Evolutionary conservation across 192 early-diverging fungal genomes (phyloP), one percentile per base, ranked within the genome.

Genomic region (Mortierella claussenii): DNA sequence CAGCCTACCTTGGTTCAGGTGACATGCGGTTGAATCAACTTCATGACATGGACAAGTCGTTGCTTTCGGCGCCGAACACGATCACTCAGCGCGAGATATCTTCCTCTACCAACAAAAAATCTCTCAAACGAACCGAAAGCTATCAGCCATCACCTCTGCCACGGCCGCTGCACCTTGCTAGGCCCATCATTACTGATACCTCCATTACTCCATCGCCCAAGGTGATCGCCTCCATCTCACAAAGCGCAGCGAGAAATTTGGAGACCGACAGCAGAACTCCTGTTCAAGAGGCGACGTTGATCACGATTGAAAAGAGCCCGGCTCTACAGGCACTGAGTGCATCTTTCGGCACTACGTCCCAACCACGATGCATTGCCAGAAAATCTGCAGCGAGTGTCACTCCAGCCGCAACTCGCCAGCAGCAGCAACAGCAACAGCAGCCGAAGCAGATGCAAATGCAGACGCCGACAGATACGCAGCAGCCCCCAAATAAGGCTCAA

Each of bases 161-260:
- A 51, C 55, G 66, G 4, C 66, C 66, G 2, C 31, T 68, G 28
- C 33, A 52, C 18, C 20, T 52, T 15, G 31, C 21, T 21, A 55
- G 66, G 7, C 55, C 66, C 10, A 20, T 59, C n/a, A 30, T 68
- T 21, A 42, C 66, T 0, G 55, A 53, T 28, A 42, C n/a, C 4
- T 34, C 34, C 4, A 59, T 57, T 2, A 49, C 36, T 7, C 26
- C 66, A 1, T 58, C 56, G 17, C n/a, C 52, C 32, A 58, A 28
- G 15, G 55, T 52, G 20, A 54, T 52, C 31, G 32, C 56, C 3
- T 33, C 45, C 15, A 50, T 58, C 17, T 33, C 37, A 4, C 24
- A 26, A 42, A 37, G 37, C 2, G 40, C 61, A 2, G 18, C 27
- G 17, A 51, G 45, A 34, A 31, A 24, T 40, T 10, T 32, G 47